phyloP scores from a whole-genome alignment of 148 eudicot species.

The Persicaria maculosa region DNA sequence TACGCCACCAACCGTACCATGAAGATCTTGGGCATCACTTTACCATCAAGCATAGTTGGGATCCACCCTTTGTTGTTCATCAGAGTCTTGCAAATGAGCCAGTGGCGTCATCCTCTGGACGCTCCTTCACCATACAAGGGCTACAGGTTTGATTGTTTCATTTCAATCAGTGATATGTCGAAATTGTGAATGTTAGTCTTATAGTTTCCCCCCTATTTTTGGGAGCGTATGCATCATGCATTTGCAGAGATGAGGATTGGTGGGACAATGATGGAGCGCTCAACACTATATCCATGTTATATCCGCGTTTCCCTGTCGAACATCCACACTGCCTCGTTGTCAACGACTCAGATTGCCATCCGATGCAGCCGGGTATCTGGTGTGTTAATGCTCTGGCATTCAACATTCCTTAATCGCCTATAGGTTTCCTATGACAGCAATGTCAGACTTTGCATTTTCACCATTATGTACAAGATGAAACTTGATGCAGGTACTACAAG shows the following conservation, averaged over 20 bases:
- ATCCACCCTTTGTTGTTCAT: conserved; percentile 77
- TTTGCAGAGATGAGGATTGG: conserved; percentile 91
- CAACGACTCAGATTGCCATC: conserved; percentile 71
- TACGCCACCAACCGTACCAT: conserved; percentile 83
- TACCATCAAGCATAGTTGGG: conserved; percentile 67
- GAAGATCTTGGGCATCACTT: conserved; percentile 47
- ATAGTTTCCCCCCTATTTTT: too few relatives aligned
- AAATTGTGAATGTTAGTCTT: too few relatives aligned
- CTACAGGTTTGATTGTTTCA: conserved; percentile 45
- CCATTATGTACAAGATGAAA: neutral
- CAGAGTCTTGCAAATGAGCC: conserved; percentile 87
- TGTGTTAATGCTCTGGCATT: conserved; percentile 17
- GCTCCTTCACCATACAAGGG: conserved; percentile 81
- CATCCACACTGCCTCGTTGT: conserved; percentile 58
- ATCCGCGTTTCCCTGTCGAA: conserved; percentile 76
- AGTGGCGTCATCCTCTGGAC: conserved; percentile 77
- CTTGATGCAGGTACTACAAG: conserved; percentile 79
- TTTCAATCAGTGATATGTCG: too few relatives aligned
- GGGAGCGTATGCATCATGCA: neutral
- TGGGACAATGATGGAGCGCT: conserved; percentile 98
- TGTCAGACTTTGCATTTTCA: neutral
- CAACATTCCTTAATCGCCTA: neutral
- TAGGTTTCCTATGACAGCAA: too few relatives aligned
- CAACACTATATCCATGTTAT: conserved; percentile 85
- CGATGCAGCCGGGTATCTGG: conserved; percentile 90